Conservation (phyloP, 2,329 filamentous ascomycete genomes). For the Xylaria polymorpha region DNA sequence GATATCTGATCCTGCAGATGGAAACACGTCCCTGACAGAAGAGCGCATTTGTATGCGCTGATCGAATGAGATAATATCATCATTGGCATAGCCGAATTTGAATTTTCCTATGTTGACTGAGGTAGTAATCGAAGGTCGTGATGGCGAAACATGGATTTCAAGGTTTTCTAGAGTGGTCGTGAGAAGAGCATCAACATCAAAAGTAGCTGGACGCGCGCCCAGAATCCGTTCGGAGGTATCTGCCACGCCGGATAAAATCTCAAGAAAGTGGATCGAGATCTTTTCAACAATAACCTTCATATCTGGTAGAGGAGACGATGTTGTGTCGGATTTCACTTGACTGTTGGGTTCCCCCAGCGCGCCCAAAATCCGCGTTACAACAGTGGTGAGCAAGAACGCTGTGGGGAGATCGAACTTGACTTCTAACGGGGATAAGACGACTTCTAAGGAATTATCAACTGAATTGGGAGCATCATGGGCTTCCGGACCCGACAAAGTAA, state of each 20-base stretch:
- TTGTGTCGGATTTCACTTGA: conserved; percentile 31
- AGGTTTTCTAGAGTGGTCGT: conserved; percentile 62
- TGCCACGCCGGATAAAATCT: conserved; percentile 64
- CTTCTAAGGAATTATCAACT: conserved; percentile 58
- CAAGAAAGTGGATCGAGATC: conserved; percentile 67
- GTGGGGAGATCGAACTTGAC: conserved; percentile 68
- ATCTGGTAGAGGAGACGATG: conserved; percentile 49
- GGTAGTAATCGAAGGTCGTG: conserved; percentile 48
- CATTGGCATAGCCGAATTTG: conserved; percentile 70
- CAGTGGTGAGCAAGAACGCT: conserved; percentile 65
- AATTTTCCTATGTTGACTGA: conserved; percentile 67
- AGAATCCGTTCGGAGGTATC: conserved; percentile 62
- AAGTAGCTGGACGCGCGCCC: conserved; percentile 54
- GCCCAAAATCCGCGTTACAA: conserved; percentile 62
- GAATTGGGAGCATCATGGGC: conserved; percentile 5
- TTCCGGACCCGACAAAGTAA: conserved; percentile 30
- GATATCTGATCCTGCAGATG: conserved; percentile 68
- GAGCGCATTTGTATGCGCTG: conserved; percentile 66
- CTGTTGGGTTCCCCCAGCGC: conserved; percentile 53
- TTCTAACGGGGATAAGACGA: conserved; percentile 63
- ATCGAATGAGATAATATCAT: conserved; percentile 73
- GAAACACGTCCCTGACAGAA: conserved; percentile 69
- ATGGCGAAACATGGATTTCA: conserved; percentile 48
- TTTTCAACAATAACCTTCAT: conserved; percentile 61
- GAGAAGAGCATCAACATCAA: conserved; percentile 64